Conservation (phyloP, 257 asterid genomes). For the Coffea canephora region DNA sequence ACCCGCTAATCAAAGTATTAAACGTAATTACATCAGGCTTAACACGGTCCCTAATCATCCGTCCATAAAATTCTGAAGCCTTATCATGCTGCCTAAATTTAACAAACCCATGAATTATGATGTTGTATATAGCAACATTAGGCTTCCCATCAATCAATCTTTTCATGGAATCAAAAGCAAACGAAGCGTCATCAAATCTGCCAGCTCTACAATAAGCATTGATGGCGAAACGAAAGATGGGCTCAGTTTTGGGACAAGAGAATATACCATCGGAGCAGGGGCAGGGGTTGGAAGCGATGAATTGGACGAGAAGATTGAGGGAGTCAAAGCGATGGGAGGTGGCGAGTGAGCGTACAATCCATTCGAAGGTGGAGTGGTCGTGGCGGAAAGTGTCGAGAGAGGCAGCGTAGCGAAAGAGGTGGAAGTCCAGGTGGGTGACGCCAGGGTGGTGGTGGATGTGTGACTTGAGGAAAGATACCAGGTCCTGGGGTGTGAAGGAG, state of each 20-base stretch:
- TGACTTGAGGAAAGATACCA: constrained; percentile 61
- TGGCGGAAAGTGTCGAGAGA: constrained; percentile 89
- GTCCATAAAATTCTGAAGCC: constrained; percentile 57
- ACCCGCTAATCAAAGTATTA: constrained; percentile 75
- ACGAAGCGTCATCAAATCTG: constrained; percentile 54
- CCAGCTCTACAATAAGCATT: constrained; percentile 61
- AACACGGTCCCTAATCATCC: constrained; percentile 63
- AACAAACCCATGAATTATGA: constrained; percentile 68
- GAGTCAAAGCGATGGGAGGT: constrained; percentile 71
- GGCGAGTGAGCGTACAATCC: constrained; percentile 72
- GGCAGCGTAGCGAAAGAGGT: constrained; percentile 79
- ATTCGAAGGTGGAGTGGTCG: constrained; percentile 81
- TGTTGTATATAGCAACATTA: constrained; percentile 57
- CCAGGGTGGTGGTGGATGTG: constrained; percentile 75
- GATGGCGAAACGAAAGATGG: constrained; percentile 64
- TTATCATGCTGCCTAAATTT: constrained; percentile 49
- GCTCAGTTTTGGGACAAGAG: constrained; percentile 69
- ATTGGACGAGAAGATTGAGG: constrained; percentile 59
- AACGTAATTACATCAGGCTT: constrained; percentile 73
- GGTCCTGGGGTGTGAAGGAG: constrained; percentile 53
- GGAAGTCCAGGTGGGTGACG: constrained; percentile 81
- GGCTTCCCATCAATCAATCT: constrained; percentile 79
- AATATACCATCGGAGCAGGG: constrained; percentile 94
- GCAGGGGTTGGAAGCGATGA: constrained; percentile 82
- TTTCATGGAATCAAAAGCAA: constrained; percentile 66